Evolutionary conservation across 345 rosid genomes (phyloP), one percentile per base, ranked within the genome.

Genomic region (Cardamine occulta): DNA sequence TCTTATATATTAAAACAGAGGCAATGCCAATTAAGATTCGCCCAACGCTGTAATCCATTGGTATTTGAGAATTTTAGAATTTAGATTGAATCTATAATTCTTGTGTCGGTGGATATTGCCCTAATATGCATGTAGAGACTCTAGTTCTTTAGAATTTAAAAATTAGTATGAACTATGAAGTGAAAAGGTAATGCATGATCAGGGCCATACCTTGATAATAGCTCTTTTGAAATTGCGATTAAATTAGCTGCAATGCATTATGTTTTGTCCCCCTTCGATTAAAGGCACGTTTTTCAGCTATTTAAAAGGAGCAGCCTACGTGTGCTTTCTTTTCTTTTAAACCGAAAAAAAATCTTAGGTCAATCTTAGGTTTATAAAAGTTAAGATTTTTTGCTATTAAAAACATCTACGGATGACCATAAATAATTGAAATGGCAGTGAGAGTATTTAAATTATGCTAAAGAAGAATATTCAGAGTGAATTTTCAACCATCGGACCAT

Each of bases 11-110:
- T n/a, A n/a, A n/a, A n/a, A n/a, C n/a, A n/a, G n/a, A 11, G 17
- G 39, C 54, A 44, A 39, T 63, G 70, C 19, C 66, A 57, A 24
- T 14, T n/a, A 34, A 47, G 14, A 73, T 56, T 56, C 34, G 44
- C 7, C 47, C 56, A 23, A 42, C 34, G 14, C 17, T 8, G 4
- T 52, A 23, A 23, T 60, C 26, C 48, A 24, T 47, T 23, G 7
- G 24, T 59, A 34, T 21, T 45, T 6, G 18, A 45, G 19, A 15
- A 39, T 54, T 55, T 40, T 52, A n/a, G 23, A 29, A 51, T 8
- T 21, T 19, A 51, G 28, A 17, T 5, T 19, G 54, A 18, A 49
- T 49, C 2, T 49, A 35, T 35, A 5, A 18, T 49, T 8, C 26
- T 49, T 49, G 54, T 17, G 4, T 13, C 1, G 47, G 6, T 40